These are phyloP conservation scores for Trichoderma koningiopsis DNA, from an alignment of 2,329 filamentous ascomycete genomes.

Conservation along the genomic window DNA sequence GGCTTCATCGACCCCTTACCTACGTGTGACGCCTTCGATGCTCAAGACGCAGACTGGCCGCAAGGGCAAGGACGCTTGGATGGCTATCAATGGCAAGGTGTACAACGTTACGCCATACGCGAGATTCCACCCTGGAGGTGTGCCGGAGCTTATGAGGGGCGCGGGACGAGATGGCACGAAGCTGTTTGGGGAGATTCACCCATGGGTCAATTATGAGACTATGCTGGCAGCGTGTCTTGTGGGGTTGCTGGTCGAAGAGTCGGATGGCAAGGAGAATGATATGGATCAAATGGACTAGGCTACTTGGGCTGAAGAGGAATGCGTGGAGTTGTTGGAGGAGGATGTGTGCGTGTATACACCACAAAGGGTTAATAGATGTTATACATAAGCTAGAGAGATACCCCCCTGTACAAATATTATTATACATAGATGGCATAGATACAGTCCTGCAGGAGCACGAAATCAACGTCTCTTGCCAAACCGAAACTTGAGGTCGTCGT, in stretches of 20 bases:
- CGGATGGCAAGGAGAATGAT: constrained; percentile 40
- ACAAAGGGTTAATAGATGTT: constrained; percentile 5
- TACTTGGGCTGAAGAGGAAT: not conserved
- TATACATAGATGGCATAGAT: constrained; percentile 1
- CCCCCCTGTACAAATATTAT: constrained; percentile 12
- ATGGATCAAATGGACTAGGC: constrained; percentile 65
- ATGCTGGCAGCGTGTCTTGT: constrained; percentile 67
- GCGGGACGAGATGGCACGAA: constrained; percentile 64
- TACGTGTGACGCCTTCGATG: constrained; percentile 80
- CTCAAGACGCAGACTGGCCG: constrained; percentile 79
- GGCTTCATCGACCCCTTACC: constrained; percentile 53
- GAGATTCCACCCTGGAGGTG: constrained; percentile 87
- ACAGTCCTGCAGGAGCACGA: not conserved
- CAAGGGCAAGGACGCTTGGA: constrained; percentile 87
- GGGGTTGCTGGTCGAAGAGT: constrained; percentile 64
- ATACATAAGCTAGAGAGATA: constrained; percentile 25
- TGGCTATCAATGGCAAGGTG: constrained; percentile 81
- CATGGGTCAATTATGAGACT: constrained; percentile 73
- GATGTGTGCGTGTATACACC: not conserved
- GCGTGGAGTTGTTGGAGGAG: not conserved
- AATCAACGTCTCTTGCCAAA: constrained; percentile 54
- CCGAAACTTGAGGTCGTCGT: constrained; percentile 59
- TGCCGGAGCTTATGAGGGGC: constrained; percentile 68
- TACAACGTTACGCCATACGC: constrained; percentile 93
- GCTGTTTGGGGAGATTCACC: constrained; percentile 67